Conservation (phyloP, 2,329 filamentous ascomycete genomes). For the Dothistroma pini region DNA sequence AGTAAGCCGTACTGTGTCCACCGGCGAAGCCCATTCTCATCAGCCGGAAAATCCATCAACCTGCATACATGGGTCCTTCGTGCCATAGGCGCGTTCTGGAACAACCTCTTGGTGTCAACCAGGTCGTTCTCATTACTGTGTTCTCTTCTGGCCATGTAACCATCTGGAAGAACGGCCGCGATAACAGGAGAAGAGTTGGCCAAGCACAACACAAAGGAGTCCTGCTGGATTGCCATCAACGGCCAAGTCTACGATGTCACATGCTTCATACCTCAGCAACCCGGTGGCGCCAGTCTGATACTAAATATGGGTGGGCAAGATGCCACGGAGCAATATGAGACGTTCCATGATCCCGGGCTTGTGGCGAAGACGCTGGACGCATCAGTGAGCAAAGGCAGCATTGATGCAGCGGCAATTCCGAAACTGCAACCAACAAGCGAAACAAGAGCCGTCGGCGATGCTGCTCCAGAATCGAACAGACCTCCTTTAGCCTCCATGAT, state of each 20-base stretch:
- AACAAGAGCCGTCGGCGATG: constrained; percentile 29
- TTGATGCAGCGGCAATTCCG: constrained; percentile 20
- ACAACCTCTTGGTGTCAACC: not conserved
- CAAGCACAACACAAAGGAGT: constrained; percentile 74
- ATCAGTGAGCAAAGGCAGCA: constrained; percentile 35
- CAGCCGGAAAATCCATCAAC: constrained; percentile 4
- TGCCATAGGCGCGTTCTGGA: not conserved
- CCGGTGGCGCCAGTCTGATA: constrained; percentile 60
- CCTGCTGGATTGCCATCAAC: constrained; percentile 89
- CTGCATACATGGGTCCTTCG: constrained; percentile 4
- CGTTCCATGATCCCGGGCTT: constrained; percentile 47
- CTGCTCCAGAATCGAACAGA: constrained; percentile 25
- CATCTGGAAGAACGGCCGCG: constrained; percentile 12
- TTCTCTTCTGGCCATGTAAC: not conserved
- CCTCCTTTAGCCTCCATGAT: constrained; percentile 46
- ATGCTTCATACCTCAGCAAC: constrained; percentile 82
- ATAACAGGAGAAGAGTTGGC: constrained; percentile 51
- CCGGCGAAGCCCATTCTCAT: not conserved
- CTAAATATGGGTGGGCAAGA: constrained; percentile 51
- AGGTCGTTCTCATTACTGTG: not conserved
- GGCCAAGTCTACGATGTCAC: constrained; percentile 88
- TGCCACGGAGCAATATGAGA: constrained; percentile 51
- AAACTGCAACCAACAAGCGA: constrained; percentile 14
- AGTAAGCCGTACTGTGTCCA: not conserved
- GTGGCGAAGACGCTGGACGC: constrained; percentile 41